phyloP scores from a whole-genome alignment of 495 filamentous ascomycete genomes.

The Margaritispora aquatica region DNA sequence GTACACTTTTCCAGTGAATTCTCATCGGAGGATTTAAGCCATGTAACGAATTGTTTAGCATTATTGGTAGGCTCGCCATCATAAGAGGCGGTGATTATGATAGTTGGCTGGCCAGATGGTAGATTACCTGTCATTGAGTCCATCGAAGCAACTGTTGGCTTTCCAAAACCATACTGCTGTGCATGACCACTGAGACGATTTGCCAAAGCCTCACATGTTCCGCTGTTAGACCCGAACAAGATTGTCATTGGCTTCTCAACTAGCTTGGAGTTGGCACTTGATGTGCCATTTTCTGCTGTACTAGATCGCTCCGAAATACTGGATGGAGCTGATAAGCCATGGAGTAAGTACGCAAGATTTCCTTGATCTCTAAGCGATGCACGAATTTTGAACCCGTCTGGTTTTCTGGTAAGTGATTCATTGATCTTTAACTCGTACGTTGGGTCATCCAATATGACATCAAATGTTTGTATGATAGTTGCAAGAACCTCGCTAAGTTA shows the following conservation, averaged over 20 bases:
- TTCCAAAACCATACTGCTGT: conserved; percentile 42
- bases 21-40: conserved; percentile 27
- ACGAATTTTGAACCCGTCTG: conserved; percentile 61
- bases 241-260: conserved; percentile 43
- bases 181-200: conserved; percentile 48
- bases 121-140: conserved; percentile 55
- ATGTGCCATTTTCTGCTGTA: neutral
- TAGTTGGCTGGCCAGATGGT: conserved; percentile 50
- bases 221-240: conserved; percentile 65
- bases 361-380: conserved; percentile 55
- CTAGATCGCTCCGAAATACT: neutral
- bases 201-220: conserved; percentile 65
- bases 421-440: conserved; percentile 60
- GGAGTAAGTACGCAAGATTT: no score
- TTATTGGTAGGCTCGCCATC: conserved; percentile 71
- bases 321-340: conserved; percentile 57
- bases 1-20: conserved; percentile 37
- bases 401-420: conserved; percentile 72
- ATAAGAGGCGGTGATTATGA: conserved; percentile 65
- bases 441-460: conserved; percentile 50
- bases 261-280: neutral
- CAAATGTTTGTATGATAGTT: conserved; percentile 64
- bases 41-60: conserved; percentile 57
- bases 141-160: conserved; percentile 47
- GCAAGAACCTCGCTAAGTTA: no score